These are phyloP conservation scores for Allomyces macrogynus DNA, from an alignment of 192 early-diverging fungal species.

Conservation along the genomic window DNA sequence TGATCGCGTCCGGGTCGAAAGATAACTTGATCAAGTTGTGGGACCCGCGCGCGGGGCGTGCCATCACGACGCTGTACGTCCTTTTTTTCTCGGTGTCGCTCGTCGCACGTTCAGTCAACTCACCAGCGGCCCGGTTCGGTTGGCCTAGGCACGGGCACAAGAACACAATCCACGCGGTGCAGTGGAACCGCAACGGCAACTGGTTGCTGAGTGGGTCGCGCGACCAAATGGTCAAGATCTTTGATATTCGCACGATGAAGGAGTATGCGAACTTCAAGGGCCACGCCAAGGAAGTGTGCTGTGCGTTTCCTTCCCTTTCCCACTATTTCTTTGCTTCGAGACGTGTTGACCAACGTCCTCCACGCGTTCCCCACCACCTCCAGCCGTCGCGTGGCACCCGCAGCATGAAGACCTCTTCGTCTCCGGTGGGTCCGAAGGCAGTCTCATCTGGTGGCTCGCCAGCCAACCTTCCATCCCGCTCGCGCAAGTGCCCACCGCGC, in stretches of 20 bases:
- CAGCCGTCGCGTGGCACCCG: conserved; percentile 87
- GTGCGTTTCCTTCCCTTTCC: conserved; percentile 18
- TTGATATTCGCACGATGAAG: conserved; percentile 84
- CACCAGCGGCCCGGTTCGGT: neutral
- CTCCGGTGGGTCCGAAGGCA: conserved; percentile 76
- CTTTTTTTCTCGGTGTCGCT: neutral
- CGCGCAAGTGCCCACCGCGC: conserved; percentile 45
- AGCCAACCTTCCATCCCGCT: conserved; percentile 10
- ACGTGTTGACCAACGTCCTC: conserved; percentile 1
- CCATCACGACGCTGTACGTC: conserved; percentile 59
- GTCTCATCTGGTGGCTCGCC: conserved; percentile 68
- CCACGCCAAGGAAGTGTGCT: conserved; percentile 71
- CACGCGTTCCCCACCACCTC: conserved; percentile 2
- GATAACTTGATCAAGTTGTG: conserved; percentile 92
- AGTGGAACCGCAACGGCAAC: conserved; percentile 95
- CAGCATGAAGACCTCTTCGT: conserved; percentile 73
- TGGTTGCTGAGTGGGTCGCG: conserved; percentile 81
- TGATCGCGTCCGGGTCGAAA: conserved; percentile 84
- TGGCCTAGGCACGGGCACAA: conserved; percentile 64
- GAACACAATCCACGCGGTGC: conserved; percentile 65
- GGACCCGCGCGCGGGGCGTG: conserved; percentile 83
- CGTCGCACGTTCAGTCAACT: no score
- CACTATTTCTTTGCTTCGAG: neutral
- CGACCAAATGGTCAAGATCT: conserved; percentile 80
- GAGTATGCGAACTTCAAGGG: conserved; percentile 70